Conservation (phyloP, 2,329 filamentous ascomycete genomes). For the Calonectria leucothoes region DNA sequence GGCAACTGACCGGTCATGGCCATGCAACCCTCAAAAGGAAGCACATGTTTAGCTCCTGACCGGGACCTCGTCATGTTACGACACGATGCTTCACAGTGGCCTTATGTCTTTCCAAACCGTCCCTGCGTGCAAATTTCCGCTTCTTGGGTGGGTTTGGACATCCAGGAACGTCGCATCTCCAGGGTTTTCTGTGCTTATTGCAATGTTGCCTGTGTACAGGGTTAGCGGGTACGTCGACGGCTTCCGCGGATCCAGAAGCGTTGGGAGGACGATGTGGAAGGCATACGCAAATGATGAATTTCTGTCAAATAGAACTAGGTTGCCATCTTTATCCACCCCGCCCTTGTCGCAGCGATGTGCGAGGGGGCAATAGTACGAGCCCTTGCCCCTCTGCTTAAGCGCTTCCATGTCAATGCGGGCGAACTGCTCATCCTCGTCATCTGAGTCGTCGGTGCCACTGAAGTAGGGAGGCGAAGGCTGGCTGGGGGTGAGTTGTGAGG, state of each 20-base stretch:
- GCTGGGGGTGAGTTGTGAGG: slow-evolving; percentile 29
- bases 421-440: slow-evolving; percentile 50
- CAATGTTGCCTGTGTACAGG: slow-evolving; percentile 51
- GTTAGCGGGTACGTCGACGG: slow-evolving; percentile 31
- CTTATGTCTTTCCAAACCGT: slow-evolving; percentile 56
- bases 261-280: slow-evolving; percentile 21
- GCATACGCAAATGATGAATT: slow-evolving; percentile 55
- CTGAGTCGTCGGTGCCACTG: slow-evolving; percentile 46
- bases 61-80: slow-evolving; percentile 40
- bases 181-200: slow-evolving; percentile 57
- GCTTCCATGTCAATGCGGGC: slow-evolving; percentile 52
- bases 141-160: slow-evolving; percentile 56
- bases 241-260: slow-evolving; percentile 6
- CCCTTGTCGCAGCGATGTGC: slow-evolving; percentile 52
- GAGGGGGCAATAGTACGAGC: slow-evolving; percentile 51
- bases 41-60: slow-evolving; percentile 26
- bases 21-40: slow-evolving; percentile 30
- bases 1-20: slow-evolving; percentile 40
- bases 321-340: slow-evolving; percentile 53
- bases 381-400: slow-evolving; percentile 53
- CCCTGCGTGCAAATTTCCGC: slow-evolving; percentile 54
- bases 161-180: slow-evolving; percentile 51
- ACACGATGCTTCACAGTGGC: slow-evolving; percentile 53
- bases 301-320: slow-evolving; percentile 53
- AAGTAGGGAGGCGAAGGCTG: slow-evolving; percentile 27